Percentiles rank a stretch among this genome's conserved stretches.
phyloP scores from a whole-genome alignment of 2,329 filamentous ascomycete genomes.

The Aspergillus sp. region DNA sequence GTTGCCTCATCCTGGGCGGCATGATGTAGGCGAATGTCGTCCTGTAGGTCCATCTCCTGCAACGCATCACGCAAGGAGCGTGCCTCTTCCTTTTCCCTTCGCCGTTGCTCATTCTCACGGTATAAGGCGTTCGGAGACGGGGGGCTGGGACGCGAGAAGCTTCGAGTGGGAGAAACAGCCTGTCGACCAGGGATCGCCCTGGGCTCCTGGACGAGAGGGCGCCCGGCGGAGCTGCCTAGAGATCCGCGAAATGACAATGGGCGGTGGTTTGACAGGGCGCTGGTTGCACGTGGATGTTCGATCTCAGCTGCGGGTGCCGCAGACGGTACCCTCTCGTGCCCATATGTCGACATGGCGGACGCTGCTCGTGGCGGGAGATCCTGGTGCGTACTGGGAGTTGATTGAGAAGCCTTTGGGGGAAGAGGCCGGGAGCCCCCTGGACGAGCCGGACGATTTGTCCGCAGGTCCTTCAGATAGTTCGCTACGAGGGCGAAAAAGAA shows the following conservation, averaged over 20 bases:
- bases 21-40: constrained; percentile 53
- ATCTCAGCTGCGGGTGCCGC: constrained; percentile 18
- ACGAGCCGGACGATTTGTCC: constrained; percentile 54
- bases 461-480: constrained; percentile 59
- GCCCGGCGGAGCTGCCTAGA: constrained; percentile 28
- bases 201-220: constrained; percentile 40
- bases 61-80: constrained; percentile 55
- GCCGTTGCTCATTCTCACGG: constrained; percentile 53
- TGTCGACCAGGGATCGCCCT: constrained; percentile 29
- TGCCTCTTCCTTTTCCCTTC: constrained; percentile 59
- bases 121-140: constrained; percentile 46
- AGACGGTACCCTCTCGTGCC: constrained; percentile 16
- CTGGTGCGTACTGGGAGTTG: constrained; percentile 22
- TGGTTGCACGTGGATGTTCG: constrained; percentile 35
- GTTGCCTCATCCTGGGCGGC: constrained; percentile 62
- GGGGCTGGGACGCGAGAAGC: constrained; percentile 27
- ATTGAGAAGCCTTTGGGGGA: constrained; percentile 46
- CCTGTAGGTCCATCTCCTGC: constrained; percentile 56
- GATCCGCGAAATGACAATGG: constrained; percentile 30
- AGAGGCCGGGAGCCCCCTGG: constrained; percentile 61
- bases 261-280: constrained; percentile 39
- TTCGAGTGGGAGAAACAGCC: constrained; percentile 36
- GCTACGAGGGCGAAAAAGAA: constrained; percentile 39
- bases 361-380: constrained; percentile 40
- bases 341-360: constrained; percentile 42